Conservation (phyloP, 306 rosid genomes). For the Quercus alba region DNA sequence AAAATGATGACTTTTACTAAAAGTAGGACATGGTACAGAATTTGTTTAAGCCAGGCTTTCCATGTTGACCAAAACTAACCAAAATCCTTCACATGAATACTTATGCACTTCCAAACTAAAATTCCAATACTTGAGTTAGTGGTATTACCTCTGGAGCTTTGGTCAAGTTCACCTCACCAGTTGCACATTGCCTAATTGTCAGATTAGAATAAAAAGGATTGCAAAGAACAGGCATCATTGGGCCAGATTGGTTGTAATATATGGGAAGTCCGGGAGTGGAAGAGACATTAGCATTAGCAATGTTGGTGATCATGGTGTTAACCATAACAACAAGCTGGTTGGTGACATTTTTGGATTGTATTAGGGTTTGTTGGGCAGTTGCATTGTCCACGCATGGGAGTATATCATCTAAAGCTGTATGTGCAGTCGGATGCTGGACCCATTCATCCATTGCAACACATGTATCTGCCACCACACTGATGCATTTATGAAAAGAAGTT, state of each 20-base stretch:
- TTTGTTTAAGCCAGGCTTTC: neutral
- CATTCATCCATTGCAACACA: conserved; percentile 90
- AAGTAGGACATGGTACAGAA: neutral
- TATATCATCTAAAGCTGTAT: conserved; percentile 75
- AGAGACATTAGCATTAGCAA: conserved; percentile 27
- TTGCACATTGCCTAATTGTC: conserved; percentile 33
- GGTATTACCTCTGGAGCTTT: conserved; percentile 43
- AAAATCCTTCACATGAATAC: neutral
- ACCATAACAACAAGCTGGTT: conserved; percentile 25
- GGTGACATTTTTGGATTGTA: conserved; percentile 43
- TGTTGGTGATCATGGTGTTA: conserved; percentile 26
- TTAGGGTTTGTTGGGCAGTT: conserved; percentile 42
- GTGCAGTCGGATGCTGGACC: conserved; percentile 61
- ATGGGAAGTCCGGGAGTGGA: conserved; percentile 24
- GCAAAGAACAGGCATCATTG: conserved; percentile 60
- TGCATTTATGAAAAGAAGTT: conserved; percentile 11
- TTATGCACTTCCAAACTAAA: neutral
- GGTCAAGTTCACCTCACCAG: conserved; percentile 45
- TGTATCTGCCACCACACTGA: conserved; percentile 66
- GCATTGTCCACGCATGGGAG: conserved; percentile 75
- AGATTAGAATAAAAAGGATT: conserved; percentile 45
- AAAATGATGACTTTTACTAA: neutral
- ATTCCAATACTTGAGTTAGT: conserved; percentile 1
- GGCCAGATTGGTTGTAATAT: conserved; percentile 66
- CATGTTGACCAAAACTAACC: neutral